phyloP scores from a whole-genome alignment of 2,329 filamentous ascomycete species.

The Pseudogymnoascus sp. region DNA sequence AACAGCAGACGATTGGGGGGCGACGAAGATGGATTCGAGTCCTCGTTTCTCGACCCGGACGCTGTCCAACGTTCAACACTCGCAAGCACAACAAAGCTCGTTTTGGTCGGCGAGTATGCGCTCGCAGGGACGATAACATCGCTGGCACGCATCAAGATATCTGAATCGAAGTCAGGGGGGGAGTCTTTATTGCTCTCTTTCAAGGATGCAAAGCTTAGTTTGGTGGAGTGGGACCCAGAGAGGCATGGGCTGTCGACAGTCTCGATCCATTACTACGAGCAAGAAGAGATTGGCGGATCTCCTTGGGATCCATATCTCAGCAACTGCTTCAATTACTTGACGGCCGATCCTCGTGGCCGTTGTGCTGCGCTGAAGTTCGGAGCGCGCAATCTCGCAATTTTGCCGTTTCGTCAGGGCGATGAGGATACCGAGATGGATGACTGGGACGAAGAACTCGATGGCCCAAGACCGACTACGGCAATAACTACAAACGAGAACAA shows the following conservation, averaged over 20 bases:
- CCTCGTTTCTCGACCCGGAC: slow-evolving; percentile 58
- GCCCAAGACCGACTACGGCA: slow-evolving; percentile 44
- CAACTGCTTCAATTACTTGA: slow-evolving; percentile 70
- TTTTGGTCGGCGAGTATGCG: slow-evolving; percentile 75
- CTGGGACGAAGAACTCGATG: slow-evolving; percentile 76
- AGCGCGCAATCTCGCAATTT: slow-evolving; percentile 75
- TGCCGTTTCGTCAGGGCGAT: slow-evolving; percentile 80
- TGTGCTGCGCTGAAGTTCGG: slow-evolving; percentile 95
- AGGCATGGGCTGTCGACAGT: slow-evolving; percentile 72
- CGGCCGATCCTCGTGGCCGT: slow-evolving; percentile 81
- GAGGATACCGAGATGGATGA: slow-evolving; percentile 88
- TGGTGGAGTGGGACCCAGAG: slow-evolving; percentile 88
- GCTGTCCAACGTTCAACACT: slow-evolving; percentile 54
- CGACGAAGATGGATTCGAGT: slow-evolving; percentile 55
- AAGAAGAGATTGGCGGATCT: slow-evolving; percentile 74
- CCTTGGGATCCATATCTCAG: slow-evolving; percentile 73
- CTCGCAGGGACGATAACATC: slow-evolving; percentile 79
- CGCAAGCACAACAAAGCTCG: slow-evolving; percentile 63
- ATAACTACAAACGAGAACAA: slow-evolving; percentile 26
- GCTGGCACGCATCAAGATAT: slow-evolving; percentile 65
- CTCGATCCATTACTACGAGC: slow-evolving; percentile 97
- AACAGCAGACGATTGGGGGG: slow-evolving; percentile 43
- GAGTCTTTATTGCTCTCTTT: slow-evolving; percentile 77
- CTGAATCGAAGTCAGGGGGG: slow-evolving; percentile 66
- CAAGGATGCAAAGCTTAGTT: slow-evolving; percentile 83